Evolutionary conservation across 2,329 filamentous ascomycete genomes (phyloP).

Genomic region (Knufia fluminis): DNA sequence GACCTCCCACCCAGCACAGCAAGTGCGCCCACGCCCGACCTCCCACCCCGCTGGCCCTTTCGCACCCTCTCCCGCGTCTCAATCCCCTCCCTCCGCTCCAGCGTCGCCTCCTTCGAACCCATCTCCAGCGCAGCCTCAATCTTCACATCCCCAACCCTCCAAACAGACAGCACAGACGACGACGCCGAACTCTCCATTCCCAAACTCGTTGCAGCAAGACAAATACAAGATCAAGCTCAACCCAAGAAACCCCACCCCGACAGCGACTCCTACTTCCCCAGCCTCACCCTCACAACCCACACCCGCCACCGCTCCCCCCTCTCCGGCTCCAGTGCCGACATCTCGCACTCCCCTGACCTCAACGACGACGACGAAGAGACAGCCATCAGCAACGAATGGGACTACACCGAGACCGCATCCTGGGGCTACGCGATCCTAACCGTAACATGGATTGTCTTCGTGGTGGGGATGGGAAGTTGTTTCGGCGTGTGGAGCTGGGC

Average conservation of each 20-base stretch:
- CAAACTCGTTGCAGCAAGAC: constrained; percentile 32
- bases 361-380: constrained; percentile 21
- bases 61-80: constrained; percentile 21
- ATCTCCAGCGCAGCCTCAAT: constrained; percentile 28
- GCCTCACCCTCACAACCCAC: constrained; percentile 15
- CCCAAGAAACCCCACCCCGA: constrained; percentile 2
- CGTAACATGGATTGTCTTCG: constrained; percentile 91
- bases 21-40: constrained; percentile 16
- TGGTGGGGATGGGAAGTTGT: constrained; percentile 92
- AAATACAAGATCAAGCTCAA: constrained; percentile 26
- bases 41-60: constrained; percentile 22
- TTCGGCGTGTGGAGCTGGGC: constrained; percentile 91
- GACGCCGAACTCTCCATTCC: constrained; percentile 65
- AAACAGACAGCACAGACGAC: constrained; percentile 70
- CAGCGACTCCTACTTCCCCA: constrained; percentile 9
- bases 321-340: constrained; percentile 13
- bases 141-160: constrained; percentile 45
- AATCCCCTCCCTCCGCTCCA: constrained; percentile 25
- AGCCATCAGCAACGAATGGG: constrained; percentile 53
- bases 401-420: constrained; percentile 91
- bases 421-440: constrained; percentile 94
- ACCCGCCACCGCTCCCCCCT: constrained; percentile 18
- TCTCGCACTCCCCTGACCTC: constrained; percentile 28
- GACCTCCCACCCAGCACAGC: constrained; percentile 8
- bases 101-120: constrained; percentile 28